Conservation (phyloP, 2,329 filamentous ascomycete species). For the Paradendryphiella salina region DNA sequence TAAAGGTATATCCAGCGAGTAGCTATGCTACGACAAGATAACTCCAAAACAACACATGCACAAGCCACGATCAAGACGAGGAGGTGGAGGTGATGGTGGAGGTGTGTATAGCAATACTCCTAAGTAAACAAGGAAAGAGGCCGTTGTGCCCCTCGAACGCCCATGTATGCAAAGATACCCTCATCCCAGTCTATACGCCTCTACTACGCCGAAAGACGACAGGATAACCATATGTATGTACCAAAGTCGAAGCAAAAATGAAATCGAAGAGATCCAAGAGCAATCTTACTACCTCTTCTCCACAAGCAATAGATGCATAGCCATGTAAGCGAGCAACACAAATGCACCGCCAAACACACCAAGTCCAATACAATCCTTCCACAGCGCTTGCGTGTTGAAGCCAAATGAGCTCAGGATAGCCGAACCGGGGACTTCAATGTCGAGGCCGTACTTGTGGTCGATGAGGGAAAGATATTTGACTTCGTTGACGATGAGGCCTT, state of each 20-base stretch:
- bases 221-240: neutral
- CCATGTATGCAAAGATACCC: slow-evolving; percentile 1
- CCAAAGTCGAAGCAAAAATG: neutral
- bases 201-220: neutral
- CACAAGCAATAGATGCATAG: slow-evolving; percentile 91
- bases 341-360: slow-evolving; percentile 82
- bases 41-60: too few species aligned
- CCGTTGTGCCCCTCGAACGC: neutral
- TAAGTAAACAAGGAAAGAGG: neutral
- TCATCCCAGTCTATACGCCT: neutral
- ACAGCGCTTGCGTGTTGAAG: slow-evolving; percentile 84
- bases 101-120: neutral
- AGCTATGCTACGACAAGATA: too few species aligned
- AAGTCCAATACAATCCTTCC: slow-evolving; percentile 80
- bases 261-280: neutral
- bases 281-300: slow-evolving; percentile 69
- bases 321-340: slow-evolving; percentile 81
- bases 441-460: slow-evolving; percentile 92
- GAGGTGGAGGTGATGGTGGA: neutral
- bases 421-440: slow-evolving; percentile 93
- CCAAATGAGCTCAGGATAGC: slow-evolving; percentile 94
- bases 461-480: slow-evolving; percentile 86
- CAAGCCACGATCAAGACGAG: too few species aligned
- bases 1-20: too few species aligned
- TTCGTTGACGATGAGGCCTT: slow-evolving; percentile 95